Conservation (phyloP, 2,329 filamentous ascomycete species). For the Trichophyton benhamiae region DNA sequence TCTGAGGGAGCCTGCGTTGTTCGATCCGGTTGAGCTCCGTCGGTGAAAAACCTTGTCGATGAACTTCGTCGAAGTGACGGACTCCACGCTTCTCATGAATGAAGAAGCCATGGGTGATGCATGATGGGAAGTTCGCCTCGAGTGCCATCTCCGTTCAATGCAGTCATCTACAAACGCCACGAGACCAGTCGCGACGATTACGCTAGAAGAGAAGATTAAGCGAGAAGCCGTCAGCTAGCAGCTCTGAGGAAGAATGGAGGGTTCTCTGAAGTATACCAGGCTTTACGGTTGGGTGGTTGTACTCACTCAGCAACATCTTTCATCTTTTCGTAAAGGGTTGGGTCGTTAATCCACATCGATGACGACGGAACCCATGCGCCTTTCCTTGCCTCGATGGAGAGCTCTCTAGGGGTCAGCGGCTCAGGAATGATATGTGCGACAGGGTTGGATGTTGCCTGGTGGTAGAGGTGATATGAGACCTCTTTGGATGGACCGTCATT, state of each 20-base stretch:
- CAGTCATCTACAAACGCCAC: constrained; percentile 81
- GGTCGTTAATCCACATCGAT: constrained; percentile 79
- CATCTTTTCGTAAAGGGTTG: constrained; percentile 52
- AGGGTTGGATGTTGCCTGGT: constrained; percentile 50
- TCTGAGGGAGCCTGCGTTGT: constrained; percentile 11
- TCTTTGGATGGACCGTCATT: constrained; percentile 52
- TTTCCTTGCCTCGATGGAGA: constrained; percentile 57
- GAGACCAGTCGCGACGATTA: constrained; percentile 81
- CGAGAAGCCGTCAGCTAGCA: constrained; percentile 2
- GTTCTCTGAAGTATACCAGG: neutral
- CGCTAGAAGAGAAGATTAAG: constrained; percentile 40
- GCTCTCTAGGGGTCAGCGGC: constrained; percentile 57
- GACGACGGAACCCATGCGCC: constrained; percentile 86
- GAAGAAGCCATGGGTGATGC: constrained; percentile 41
- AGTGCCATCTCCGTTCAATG: constrained; percentile 68
- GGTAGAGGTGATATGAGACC: constrained; percentile 68
- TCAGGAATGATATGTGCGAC: constrained; percentile 81
- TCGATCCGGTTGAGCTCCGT: constrained; percentile 26
- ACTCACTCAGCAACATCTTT: constrained; percentile 82
- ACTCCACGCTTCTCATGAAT: constrained; percentile 47
- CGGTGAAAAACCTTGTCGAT: constrained; percentile 54
- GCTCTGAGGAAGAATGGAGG: neutral
- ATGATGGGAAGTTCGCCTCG: constrained; percentile 37
- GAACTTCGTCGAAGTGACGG: constrained; percentile 49
- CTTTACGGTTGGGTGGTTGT: neutral